Evolutionary conservation across 1,284 basidiomycete species (phyloP).

Genomic region (Apiotrichum mycotoxinovorans): DNA sequence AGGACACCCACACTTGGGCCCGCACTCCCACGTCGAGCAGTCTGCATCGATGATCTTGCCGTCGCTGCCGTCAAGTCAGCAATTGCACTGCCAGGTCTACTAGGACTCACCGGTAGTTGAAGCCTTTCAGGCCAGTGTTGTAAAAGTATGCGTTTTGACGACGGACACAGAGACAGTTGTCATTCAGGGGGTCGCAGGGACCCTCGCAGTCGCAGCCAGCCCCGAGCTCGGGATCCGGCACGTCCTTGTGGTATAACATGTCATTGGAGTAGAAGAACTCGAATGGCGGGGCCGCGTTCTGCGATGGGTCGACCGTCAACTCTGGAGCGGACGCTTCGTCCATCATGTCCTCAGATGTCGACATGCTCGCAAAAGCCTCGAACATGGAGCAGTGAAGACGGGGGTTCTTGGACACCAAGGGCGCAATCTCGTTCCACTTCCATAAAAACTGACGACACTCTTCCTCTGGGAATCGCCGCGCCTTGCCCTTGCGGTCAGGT

Average conservation of each 20-base stretch:
- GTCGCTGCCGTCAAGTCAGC: background rate
- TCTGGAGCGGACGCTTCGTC: slow-evolving; percentile 61
- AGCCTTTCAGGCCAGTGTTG: slow-evolving; percentile 52
- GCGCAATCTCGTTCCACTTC: background rate
- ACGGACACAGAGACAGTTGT: slow-evolving; percentile 64
- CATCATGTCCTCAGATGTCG: slow-evolving; percentile 54
- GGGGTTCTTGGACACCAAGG: slow-evolving; percentile 16
- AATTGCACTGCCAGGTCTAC: slow-evolving; percentile 11
- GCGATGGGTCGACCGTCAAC: slow-evolving; percentile 62
- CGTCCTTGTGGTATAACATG: slow-evolving; percentile 65
- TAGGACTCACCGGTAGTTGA: slow-evolving; percentile 68
- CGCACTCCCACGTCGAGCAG: slow-evolving; percentile 81
- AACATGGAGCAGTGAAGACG: slow-evolving; percentile 53
- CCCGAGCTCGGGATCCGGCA: slow-evolving; percentile 65
- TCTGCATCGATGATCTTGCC: slow-evolving; percentile 52
- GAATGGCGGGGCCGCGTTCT: slow-evolving; percentile 58
- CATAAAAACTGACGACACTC: background rate
- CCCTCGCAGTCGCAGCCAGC: slow-evolving; percentile 70
- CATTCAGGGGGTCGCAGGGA: slow-evolving; percentile 64
- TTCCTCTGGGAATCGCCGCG: background rate
- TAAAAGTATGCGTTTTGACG: slow-evolving; percentile 56
- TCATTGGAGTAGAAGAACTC: slow-evolving; percentile 46
- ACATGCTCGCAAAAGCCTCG: slow-evolving; percentile 58
- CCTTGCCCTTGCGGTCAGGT: background rate
- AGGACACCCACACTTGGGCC: slow-evolving; percentile 72